Evolutionary conservation across 2,329 filamentous ascomycete genomes (phyloP).

Genomic region (Talaromyces sp.): DNA sequence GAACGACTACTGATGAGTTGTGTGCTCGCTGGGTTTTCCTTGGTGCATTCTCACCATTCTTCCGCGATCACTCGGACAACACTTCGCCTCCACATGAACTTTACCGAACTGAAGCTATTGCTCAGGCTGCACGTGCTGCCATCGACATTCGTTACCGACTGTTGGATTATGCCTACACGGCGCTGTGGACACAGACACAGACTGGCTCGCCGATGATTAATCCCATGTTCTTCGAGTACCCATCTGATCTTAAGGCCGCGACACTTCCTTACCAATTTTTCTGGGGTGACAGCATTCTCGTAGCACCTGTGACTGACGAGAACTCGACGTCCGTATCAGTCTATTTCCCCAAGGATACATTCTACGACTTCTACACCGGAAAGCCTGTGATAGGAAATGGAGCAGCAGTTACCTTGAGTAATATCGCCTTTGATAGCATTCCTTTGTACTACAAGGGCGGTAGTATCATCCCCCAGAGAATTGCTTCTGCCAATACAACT

Average conservation of each 20-base stretch:
- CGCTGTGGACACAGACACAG: conserved; percentile 57
- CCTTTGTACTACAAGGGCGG: conserved; percentile 63
- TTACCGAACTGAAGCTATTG: conserved; percentile 64
- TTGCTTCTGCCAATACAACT: conserved; percentile 56
- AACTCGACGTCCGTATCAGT: conserved; percentile 51
- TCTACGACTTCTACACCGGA: conserved; percentile 60
- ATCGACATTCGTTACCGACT: conserved; percentile 71
- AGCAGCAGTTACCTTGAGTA: conserved; percentile 39
- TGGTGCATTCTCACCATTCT: conserved; percentile 72
- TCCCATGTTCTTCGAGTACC: conserved; percentile 71
- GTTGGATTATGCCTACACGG: conserved; percentile 78
- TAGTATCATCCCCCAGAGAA: conserved; percentile 56
- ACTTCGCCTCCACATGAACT: conserved; percentile 63
- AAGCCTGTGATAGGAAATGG: conserved; percentile 46
- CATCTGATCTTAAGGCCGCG: conserved; percentile 52
- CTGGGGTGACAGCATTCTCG: conserved; percentile 55
- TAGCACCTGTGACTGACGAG: conserved; percentile 55
- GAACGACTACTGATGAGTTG: conserved; percentile 63
- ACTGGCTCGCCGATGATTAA: conserved; percentile 64
- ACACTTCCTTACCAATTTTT: conserved; percentile 56
- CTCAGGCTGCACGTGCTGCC: conserved; percentile 62
- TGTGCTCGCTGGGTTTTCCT: conserved; percentile 73
- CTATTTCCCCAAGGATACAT: conserved; percentile 57
- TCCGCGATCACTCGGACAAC: conserved; percentile 66
- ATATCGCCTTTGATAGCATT: conserved; percentile 52